These are phyloP conservation scores for Myxozyma nipponensis DNA, from an alignment of 805 yeast genomes.

Conservation along the genomic window DNA sequence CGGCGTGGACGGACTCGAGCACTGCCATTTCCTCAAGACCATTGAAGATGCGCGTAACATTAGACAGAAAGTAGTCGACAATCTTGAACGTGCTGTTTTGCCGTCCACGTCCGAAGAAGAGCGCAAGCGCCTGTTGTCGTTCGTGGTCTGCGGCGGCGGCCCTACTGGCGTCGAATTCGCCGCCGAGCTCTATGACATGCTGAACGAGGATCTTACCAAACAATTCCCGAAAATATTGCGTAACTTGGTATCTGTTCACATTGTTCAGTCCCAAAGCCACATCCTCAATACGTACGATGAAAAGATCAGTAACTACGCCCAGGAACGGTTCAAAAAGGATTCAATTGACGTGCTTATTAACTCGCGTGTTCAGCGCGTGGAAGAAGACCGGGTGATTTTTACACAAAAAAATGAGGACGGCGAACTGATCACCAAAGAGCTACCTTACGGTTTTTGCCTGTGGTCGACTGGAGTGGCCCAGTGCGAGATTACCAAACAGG, in stretches of 20 bases:
- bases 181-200: conserved; percentile 62
- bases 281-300: conserved; percentile 67
- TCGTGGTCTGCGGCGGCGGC: conserved; percentile 72
- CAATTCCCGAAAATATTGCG: conserved; percentile 57
- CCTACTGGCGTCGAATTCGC: conserved; percentile 75
- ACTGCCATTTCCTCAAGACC: conserved; percentile 59
- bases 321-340: conserved; percentile 59
- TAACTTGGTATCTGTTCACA: conserved; percentile 62
- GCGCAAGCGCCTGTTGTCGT: conserved; percentile 55
- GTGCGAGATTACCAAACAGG: conserved; percentile 55
- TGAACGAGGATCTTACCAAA: conserved; percentile 59
- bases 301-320: conserved; percentile 60
- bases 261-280: conserved; percentile 64
- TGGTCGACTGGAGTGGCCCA: conserved; percentile 78
- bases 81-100: conserved; percentile 59
- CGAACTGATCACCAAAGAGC: conserved; percentile 39
- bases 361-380: conserved; percentile 58
- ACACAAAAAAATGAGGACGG: conserved; percentile 49
- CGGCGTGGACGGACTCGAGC: conserved; percentile 65
- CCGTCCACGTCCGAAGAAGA: conserved; percentile 64
- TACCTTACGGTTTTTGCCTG: conserved; percentile 64
- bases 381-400: conserved; percentile 56
- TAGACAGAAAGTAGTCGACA: conserved; percentile 51
- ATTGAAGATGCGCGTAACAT: conserved; percentile 61
- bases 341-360: conserved; percentile 59